Percentiles rank a stretch among this genome's conserved stretches.
phyloP scores from a whole-genome alignment of 73 alveolate species.

The Paraurostyla sp. region DNA sequence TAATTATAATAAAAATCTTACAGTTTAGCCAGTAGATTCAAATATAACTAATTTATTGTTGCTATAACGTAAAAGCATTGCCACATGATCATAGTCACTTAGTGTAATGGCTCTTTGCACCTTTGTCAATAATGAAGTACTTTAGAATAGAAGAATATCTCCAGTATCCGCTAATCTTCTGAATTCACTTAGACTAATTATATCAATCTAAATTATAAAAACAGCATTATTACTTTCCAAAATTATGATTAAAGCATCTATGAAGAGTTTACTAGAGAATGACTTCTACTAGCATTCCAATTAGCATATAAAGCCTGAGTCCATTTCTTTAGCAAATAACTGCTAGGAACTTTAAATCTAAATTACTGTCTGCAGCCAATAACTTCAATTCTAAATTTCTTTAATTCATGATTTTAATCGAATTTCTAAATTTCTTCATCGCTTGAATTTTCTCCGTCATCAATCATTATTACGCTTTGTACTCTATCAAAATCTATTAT shows the following conservation, averaged over 20 bases:
- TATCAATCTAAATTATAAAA: neutral
- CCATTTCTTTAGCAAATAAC: constrained; percentile 14
- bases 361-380: constrained; percentile 23
- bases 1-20: neutral
- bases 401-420: neutral
- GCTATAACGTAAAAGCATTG: constrained; percentile 72
- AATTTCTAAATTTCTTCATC: neutral
- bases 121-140: constrained; percentile 79
- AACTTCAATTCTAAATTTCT: constrained; percentile 6
- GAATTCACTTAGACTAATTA: constrained; percentile 9
- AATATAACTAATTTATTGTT: constrained; percentile 74
- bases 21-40: constrained; percentile 77
- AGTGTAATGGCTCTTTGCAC: constrained; percentile 88
- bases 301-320: constrained; percentile 19
- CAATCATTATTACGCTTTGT: constrained; percentile 25
- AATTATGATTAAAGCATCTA: neutral
- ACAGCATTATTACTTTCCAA: constrained; percentile 23
- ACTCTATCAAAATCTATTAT: constrained; percentile 37
- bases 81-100: constrained; percentile 95
- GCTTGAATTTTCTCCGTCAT: constrained; percentile 6
- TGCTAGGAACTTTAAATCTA: neutral
- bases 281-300: constrained; percentile 43
- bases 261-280: neutral
- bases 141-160: constrained; percentile 91
- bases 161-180: constrained; percentile 92